Conservation (phyloP, 2,329 filamentous ascomycete species). For the Diplodia corticola region DNA sequence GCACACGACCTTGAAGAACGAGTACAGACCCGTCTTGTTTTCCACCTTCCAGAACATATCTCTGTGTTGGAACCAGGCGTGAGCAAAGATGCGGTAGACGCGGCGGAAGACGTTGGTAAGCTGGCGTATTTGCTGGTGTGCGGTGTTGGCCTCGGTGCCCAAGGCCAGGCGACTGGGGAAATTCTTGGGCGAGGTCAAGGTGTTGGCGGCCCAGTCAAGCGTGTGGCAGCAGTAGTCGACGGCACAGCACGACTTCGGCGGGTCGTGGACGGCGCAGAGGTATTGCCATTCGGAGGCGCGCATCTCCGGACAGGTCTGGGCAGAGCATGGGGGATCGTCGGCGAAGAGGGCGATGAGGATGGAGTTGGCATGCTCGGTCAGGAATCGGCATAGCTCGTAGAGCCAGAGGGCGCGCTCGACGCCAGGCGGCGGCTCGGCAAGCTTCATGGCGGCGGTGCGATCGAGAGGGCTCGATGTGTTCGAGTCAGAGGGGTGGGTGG, state of each 20-base stretch:
- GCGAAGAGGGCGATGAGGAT: constrained; percentile 91
- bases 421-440: constrained; percentile 77
- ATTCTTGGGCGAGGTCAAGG: constrained; percentile 89
- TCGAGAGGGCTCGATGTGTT: constrained; percentile 69
- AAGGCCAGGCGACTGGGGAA: constrained; percentile 82
- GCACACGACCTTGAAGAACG: constrained; percentile 96
- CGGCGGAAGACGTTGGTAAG: constrained; percentile 93
- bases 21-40: constrained; percentile 84
- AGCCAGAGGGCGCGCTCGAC: constrained; percentile 91
- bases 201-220: constrained; percentile 94
- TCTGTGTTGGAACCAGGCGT: constrained; percentile 97
- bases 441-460: constrained; percentile 69
- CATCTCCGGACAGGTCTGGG: constrained; percentile 93
- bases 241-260: constrained; percentile 93
- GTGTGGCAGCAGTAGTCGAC: constrained; percentile 99
- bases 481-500: constrained; percentile 62
- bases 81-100: constrained; percentile 94
- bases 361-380: constrained; percentile 91
- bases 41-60: constrained; percentile 95
- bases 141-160: constrained; percentile 44
- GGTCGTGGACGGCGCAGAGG: constrained; percentile 94
- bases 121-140: constrained; percentile 68
- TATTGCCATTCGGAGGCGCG: constrained; percentile 99
- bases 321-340: constrained; percentile 85
- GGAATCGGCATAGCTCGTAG: constrained; percentile 94